A percentile compares a stretch with the other conserved stretches of the same genome.
Evolutionary conservation across 202 grass and related monocot species (phyloP).

Genomic region (Setaria viridis): DNA sequence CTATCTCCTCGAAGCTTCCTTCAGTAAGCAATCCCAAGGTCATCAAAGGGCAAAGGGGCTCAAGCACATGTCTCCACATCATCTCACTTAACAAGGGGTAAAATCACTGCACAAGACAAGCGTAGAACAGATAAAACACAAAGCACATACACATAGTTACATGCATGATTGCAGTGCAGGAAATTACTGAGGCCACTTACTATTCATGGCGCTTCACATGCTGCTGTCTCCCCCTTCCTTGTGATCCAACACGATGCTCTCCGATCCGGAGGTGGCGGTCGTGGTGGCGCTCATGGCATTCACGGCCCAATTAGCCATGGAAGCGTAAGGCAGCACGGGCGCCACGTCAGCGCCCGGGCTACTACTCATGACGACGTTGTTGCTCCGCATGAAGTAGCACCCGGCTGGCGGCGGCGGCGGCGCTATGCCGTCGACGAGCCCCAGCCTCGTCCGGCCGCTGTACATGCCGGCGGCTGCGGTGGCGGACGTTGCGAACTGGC

Average conservation of each 20-base stretch:
- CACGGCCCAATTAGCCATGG: slow-evolving; percentile 60
- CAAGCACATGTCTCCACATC: slow-evolving; percentile 21
- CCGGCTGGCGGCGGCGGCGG: slow-evolving; percentile 21
- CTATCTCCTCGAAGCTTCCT: slow-evolving; percentile 56
- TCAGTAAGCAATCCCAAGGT: slow-evolving; percentile 16
- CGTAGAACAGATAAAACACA: background rate
- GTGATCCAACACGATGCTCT: slow-evolving; percentile 73
- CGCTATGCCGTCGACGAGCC: slow-evolving; percentile 33
- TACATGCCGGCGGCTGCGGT: slow-evolving; percentile 33
- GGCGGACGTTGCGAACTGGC: slow-evolving; percentile 30
- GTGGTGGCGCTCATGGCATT: slow-evolving; percentile 63
- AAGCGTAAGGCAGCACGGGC: slow-evolving; percentile 53
- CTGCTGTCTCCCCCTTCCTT: slow-evolving; percentile 87
- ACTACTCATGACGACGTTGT: background rate
- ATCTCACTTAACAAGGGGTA: slow-evolving; percentile 30
- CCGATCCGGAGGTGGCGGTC: slow-evolving; percentile 64
- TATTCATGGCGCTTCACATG: slow-evolving; percentile 59
- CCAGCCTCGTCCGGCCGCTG: slow-evolving; percentile 47
- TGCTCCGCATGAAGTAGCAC: slow-evolving; percentile 56
- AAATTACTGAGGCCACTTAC: slow-evolving; percentile 52
- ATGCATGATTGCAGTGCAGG: slow-evolving; percentile 40
- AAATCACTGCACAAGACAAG: slow-evolving; percentile 56
- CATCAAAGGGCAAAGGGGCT: slow-evolving; percentile 36
- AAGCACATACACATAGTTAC: slow-evolving; percentile 21
- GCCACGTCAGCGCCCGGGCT: slow-evolving; percentile 45